phyloP scores from a whole-genome alignment of 805 yeast species.

The Myxozyma melibiosi region DNA sequence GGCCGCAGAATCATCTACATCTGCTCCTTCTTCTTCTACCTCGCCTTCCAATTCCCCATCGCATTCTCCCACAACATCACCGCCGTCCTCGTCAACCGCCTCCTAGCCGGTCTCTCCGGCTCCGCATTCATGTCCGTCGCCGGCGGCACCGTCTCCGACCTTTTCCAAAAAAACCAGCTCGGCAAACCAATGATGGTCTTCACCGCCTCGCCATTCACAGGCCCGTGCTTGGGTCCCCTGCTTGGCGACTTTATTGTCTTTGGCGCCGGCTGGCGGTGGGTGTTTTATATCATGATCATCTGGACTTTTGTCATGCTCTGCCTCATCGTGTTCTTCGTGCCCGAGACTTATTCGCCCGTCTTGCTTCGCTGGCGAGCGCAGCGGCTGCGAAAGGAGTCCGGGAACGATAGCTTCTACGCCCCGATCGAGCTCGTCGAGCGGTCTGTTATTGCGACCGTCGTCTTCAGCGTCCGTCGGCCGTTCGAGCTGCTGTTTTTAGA shows the following conservation, averaged over 20 bases:
- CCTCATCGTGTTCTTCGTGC: conserved; percentile 50
- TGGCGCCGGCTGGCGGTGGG: conserved; percentile 70
- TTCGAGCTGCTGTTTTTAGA: conserved; percentile 51
- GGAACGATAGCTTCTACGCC: conserved; percentile 46
- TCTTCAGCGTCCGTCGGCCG: conserved; percentile 56
- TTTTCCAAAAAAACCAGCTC: conserved; percentile 59
- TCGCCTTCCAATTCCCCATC: conserved; percentile 54
- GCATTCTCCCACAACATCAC: conserved; percentile 45
- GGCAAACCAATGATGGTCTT: conserved; percentile 36
- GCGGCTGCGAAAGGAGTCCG: conserved; percentile 52
- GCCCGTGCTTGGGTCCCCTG: conserved; percentile 71
- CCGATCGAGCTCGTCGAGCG: conserved; percentile 47
- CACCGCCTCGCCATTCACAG: conserved; percentile 47
- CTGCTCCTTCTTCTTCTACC: conserved; percentile 51
- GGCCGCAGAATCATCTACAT: conserved; percentile 69
- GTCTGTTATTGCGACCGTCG: conserved; percentile 46
- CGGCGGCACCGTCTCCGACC: conserved; percentile 79
- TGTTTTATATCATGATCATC: conserved; percentile 56
- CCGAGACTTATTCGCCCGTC: conserved; percentile 87
- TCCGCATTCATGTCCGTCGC: conserved; percentile 84
- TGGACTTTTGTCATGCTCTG: conserved; percentile 29
- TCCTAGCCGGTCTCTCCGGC: conserved; percentile 73
- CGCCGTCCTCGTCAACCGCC: conserved; percentile 63
- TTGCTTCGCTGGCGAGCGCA: conserved; percentile 68
- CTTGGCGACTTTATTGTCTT: conserved; percentile 58